Base-by-base conservation (phyloP, 2,329 filamentous ascomycete genomes). In the Ampelomyces quisqualis region DNA sequence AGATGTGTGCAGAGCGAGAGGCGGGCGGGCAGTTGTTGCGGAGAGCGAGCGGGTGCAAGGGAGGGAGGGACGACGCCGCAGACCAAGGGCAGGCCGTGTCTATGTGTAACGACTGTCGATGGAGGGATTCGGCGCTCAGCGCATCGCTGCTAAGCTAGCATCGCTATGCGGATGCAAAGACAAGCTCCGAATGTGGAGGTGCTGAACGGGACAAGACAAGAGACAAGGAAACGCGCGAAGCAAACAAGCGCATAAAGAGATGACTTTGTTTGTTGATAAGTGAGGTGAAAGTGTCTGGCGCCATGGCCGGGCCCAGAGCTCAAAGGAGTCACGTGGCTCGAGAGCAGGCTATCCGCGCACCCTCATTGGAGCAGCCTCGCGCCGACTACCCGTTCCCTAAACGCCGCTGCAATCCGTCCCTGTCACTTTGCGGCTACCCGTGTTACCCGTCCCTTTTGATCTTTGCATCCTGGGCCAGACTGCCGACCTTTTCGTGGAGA, bases 341-440 rank as follows among this genome's bases (percentile, higher is more conserved):
- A n/a, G 13, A 11, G 30, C 29, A n/a, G n/a, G 11, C 28, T 22
- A 26, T 38, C 26, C 30, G 31, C 24, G 14, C 9, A 11, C 7
- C n/a, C 27, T 21, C 11, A 43, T 35, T 43, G 29, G 40, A 17
- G 21, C 13, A 17, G 3, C 11, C 40, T 43, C 40, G 40, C 40
- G 40, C 40, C 40, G 35, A 6, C 17, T 35, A 38, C 40, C 35
- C 40, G 40, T 35, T 35, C 30, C 7, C 17, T 35, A 38, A 34
- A 39, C 39, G 39, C 39, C 34, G 28, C 23, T 21, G n/a, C 26
- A 13, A 11, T 28, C 15, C 26, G 26, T 14, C 26, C 26, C 26
- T 28, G 26, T 28, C 26, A 28, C 26, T 14, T 28, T 14, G 26
- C 26, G 26, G 26, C 26, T 28, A 13, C 26, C 23, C 9, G 4